These are phyloP conservation scores for Mytilinidion resinicola DNA, from an alignment of 495 filamentous ascomycete genomes.

Conservation along the genomic window DNA sequence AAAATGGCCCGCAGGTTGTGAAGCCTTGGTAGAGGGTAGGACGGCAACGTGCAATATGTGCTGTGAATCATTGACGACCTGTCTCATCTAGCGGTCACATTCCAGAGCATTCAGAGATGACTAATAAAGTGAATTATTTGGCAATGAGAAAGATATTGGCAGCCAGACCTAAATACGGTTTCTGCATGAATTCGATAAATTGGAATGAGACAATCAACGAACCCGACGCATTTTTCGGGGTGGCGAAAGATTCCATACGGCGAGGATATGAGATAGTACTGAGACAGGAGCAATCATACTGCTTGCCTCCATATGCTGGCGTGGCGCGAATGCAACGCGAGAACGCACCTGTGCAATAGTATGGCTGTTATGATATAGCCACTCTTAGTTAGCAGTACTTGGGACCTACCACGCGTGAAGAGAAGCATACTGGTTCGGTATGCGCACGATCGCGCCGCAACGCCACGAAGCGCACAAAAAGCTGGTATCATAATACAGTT, in stretches of 20 bases:
- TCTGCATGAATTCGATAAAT: too few relatives aligned
- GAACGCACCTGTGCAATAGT: background rate
- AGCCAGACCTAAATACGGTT: too few relatives aligned
- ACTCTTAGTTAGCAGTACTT: background rate
- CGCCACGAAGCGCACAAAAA: background rate
- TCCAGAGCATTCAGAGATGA: too few relatives aligned
- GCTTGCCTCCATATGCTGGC: background rate
- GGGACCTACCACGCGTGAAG: background rate
- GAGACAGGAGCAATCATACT: too few relatives aligned
- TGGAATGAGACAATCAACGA: too few relatives aligned
- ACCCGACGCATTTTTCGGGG: too few relatives aligned
- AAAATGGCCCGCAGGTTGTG: background rate
- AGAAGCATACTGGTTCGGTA: background rate
- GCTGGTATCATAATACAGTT: background rate
- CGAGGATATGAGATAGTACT: too few relatives aligned
- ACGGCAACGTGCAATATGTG: background rate
- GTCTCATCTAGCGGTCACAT: too few relatives aligned
- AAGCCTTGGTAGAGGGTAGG: background rate
- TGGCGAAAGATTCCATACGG: too few relatives aligned
- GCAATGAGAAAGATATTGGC: too few relatives aligned
- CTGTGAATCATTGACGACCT: background rate
- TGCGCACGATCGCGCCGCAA: background rate
- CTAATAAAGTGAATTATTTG: too few relatives aligned
- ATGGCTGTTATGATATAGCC: conserved; percentile 1
- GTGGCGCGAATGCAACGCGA: background rate